Conservation (phyloP, 1,284 basidiomycete genomes). For the Hemileia vastatrix region DNA sequence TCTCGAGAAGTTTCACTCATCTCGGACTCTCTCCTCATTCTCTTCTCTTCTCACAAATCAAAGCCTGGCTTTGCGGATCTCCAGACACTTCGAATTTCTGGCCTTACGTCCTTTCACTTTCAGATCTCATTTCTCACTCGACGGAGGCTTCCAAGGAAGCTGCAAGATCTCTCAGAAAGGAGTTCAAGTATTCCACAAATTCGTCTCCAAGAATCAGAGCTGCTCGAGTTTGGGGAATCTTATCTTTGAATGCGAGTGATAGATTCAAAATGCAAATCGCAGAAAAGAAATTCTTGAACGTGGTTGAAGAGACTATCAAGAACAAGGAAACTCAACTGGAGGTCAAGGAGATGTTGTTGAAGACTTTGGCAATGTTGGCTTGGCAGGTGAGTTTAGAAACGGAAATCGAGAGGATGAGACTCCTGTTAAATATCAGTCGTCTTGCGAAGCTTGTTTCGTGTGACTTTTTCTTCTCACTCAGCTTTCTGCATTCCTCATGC, state of each 20-base stretch:
- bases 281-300: conserved; percentile 34
- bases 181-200: conserved; percentile 34
- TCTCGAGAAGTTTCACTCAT: too few relatives aligned
- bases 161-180: conserved; percentile 34
- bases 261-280: conserved; percentile 35
- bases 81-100: too few relatives aligned
- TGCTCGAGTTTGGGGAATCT: conserved; percentile 32
- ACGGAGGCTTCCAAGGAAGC: conserved; percentile 37
- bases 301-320: conserved; percentile 32
- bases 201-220: conserved; percentile 30
- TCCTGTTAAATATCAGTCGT: not conserved
- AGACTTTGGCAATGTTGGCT: conserved; percentile 34
- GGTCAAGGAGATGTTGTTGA: conserved; percentile 33
- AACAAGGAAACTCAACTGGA: conserved; percentile 31
- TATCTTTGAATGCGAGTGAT: conserved; percentile 33
- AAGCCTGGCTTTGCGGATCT: too few relatives aligned
- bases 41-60: too few relatives aligned
- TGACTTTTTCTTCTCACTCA: not conserved
- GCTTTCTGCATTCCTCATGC: too few relatives aligned
- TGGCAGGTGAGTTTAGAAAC: conserved; percentile 13
- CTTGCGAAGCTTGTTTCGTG: not conserved
- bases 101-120: conserved; percentile 28
- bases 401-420: too few relatives aligned
- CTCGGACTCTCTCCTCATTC: too few relatives aligned
- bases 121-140: conserved; percentile 29